Evolutionary conservation across 306 rosid species (phyloP), one percentile per base, ranked within the genome.

Genomic region (Hylodesmum podocarpum): DNA sequence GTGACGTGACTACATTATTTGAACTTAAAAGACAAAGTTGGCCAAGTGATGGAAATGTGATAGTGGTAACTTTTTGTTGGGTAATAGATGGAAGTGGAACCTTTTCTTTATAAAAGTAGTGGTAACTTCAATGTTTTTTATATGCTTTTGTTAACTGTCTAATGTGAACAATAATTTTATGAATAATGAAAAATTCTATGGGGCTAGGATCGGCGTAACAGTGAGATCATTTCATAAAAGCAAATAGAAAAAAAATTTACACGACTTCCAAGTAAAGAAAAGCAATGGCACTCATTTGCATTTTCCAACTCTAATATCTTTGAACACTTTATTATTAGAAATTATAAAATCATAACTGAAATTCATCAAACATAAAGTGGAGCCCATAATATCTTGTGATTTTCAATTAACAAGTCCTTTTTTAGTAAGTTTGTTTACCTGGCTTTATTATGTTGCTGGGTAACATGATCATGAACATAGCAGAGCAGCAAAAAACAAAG

Each of bases 381-480:
- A n/a, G n/a, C n/a, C n/a, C n/a, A n/a, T n/a, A n/a, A n/a, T n/a
- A n/a, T n/a, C n/a, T n/a, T n/a, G n/a, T n/a, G n/a, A n/a, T n/a
- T n/a, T n/a, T n/a, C 10, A 58, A 9, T 44, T 43, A 0, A 41
- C 1, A 57, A 43, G 29, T n/a, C 21, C 25, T 16, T 33, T 63
- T 66, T 4, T 10, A 74, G 76, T 43, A 4, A 82, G 54, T 40
- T 66, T 84, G 49, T 34, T 62, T 86, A 95, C 99, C 99, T 81
- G 97, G 99, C 47, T 78, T 89, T 80, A 95, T 87, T 46, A 95
- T 58, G 40, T 61, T 88, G 92, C 96, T 92, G 6, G 99, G 99
- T 73, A 95, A 80, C 66, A 89, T 1, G 89, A 95, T 84, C 99
- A 95, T 88, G 89, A 95, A 95, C 87, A 89, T 6, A 18, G 99